A percentile compares a stretch with the other conserved stretches of the same genome.
These are phyloP conservation scores for Parmelia sp. DNA, from an alignment of 495 filamentous ascomycete species.

Conservation along the genomic window DNA sequence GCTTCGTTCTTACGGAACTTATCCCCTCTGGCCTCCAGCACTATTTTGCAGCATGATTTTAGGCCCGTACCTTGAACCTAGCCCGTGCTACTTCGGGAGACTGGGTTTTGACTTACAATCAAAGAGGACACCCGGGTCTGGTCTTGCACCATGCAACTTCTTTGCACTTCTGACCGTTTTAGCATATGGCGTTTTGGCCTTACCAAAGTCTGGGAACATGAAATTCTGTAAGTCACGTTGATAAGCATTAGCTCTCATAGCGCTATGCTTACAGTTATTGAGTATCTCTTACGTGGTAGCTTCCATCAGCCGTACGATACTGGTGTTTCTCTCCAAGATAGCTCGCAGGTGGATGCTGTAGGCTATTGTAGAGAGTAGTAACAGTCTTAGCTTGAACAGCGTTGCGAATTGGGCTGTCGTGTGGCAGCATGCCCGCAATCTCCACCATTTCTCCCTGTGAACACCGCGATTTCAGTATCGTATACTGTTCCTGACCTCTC, in stretches of 20 bases:
- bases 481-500: too few relatives aligned
- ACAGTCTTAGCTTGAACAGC: conserved; percentile 1
- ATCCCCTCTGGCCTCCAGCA: conserved; percentile 13
- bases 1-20: conserved; percentile 41
- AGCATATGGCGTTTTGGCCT: conserved; percentile 49
- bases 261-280: background rate
- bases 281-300: conserved; percentile 34
- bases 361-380: conserved; percentile 47
- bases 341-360: conserved; percentile 55
- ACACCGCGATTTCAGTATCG: too few relatives aligned
- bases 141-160: conserved; percentile 50
- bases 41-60: too few relatives aligned
- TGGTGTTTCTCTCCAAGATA: conserved; percentile 28
- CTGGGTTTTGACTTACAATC: conserved; percentile 33
- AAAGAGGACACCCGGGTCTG: conserved; percentile 63
- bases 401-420: conserved; percentile 3
- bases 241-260: background rate
- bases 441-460: conserved; percentile 2
- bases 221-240: conserved; percentile 33
- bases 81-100: too few relatives aligned
- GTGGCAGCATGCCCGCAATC: background rate
- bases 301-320: conserved; percentile 37
- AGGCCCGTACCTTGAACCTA: too few relatives aligned
- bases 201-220: conserved; percentile 50
- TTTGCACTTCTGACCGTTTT: conserved; percentile 50